Evolutionary conservation across 2,329 filamentous ascomycete genomes (phyloP).

Genomic region (Calonectria leucothoes): DNA sequence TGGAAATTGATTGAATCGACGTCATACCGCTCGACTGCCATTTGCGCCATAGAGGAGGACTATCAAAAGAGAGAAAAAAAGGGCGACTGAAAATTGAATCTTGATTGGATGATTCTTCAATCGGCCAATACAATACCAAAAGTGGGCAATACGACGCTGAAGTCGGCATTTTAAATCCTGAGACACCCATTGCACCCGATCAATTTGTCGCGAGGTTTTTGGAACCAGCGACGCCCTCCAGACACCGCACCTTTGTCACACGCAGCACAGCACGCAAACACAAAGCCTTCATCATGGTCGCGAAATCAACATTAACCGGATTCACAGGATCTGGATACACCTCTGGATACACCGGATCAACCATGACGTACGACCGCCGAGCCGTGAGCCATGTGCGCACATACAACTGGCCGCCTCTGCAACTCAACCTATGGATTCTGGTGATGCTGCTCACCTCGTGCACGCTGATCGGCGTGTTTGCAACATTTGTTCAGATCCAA

Average conservation of each 20-base stretch:
- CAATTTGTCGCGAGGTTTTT: not conserved
- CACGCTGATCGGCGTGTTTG: constrained; percentile 71
- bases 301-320: constrained; percentile 41
- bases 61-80: not conserved
- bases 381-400: constrained; percentile 61
- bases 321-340: constrained; percentile 43
- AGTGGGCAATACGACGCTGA: not conserved
- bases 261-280: not conserved
- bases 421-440: constrained; percentile 76
- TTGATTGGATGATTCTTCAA: not conserved
- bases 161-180: not conserved
- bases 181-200: not conserved
- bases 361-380: constrained; percentile 57
- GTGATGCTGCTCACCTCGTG: constrained; percentile 71
- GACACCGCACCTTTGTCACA: not conserved
- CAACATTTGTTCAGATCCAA: constrained; percentile 70
- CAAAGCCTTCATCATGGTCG: constrained; percentile 39
- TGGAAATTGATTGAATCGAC: not conserved
- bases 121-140: not conserved
- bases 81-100: not conserved
- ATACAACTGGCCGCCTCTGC: constrained; percentile 77
- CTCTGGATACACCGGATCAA: constrained; percentile 47
- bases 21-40: constrained; percentile 2
- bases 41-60: constrained; percentile 9
- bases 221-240: not conserved